These are phyloP conservation scores for Aegilops sharonensis DNA, from an alignment of 176 grass and related monocot species.

Conservation along the genomic window DNA sequence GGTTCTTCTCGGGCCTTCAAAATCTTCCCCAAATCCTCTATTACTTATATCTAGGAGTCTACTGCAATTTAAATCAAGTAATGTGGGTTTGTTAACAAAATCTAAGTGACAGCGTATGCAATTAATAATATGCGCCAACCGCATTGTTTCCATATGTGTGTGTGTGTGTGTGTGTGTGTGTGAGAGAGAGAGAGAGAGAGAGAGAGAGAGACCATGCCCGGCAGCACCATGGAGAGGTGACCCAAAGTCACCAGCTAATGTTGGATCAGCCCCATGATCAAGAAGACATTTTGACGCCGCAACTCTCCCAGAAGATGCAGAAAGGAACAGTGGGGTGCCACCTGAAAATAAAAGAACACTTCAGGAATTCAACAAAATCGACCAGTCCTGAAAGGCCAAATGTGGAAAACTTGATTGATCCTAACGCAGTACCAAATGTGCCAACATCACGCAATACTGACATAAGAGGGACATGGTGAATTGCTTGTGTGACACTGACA, in stretches of 20 bases:
- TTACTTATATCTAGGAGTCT: background rate
- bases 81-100: background rate
- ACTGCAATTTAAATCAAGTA: background rate
- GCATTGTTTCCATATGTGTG: background rate
- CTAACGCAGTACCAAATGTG: background rate
- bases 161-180: too few species aligned
- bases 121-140: background rate
- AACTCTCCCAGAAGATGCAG: background rate
- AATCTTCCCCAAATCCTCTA: background rate
- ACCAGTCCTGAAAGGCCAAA: background rate
- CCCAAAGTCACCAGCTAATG: background rate
- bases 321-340: conserved; percentile 6
- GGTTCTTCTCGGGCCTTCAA: background rate
- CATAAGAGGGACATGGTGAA: too few species aligned
- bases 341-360: background rate
- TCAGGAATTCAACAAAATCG: background rate
- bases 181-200: background rate
- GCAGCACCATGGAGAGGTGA: conserved; percentile 5
- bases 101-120: background rate
- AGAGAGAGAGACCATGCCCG: background rate
- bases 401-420: background rate
- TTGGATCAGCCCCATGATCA: background rate
- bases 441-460: too few species aligned
- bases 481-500: too few species aligned
- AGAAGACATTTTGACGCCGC: background rate